Conservation (phyloP, 1,139 yeast genomes). For the Saccharomyces hybrid region DNA sequence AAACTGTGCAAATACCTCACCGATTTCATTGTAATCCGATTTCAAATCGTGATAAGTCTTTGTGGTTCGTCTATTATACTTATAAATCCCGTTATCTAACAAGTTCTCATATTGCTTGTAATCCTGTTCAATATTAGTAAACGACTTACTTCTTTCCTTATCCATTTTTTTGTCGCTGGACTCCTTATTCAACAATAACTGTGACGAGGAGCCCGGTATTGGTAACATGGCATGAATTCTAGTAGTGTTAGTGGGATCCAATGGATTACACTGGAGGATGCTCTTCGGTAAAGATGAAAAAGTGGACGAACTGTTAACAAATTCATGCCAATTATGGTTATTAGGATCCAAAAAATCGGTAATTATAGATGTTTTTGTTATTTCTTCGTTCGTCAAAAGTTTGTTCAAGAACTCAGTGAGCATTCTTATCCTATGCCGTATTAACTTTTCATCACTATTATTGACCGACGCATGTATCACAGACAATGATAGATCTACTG, state of each 20-base stretch:
- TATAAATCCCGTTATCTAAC: constrained; percentile 53
- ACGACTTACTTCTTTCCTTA: constrained; percentile 36
- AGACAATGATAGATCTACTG: constrained; percentile 25
- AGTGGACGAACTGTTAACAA: constrained; percentile 49
- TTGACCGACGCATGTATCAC: constrained; percentile 26
- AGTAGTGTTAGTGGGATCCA: constrained; percentile 44
- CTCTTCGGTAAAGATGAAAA: constrained; percentile 47
- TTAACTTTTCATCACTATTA: constrained; percentile 27
- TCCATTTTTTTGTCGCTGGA: constrained; percentile 11
- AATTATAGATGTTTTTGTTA: constrained; percentile 53
- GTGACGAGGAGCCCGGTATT: constrained; percentile 25
- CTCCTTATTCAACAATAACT: neutral
- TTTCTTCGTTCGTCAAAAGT: constrained; percentile 22
- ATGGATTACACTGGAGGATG: constrained; percentile 44
- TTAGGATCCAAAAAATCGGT: constrained; percentile 78
- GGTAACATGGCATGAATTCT: constrained; percentile 60
- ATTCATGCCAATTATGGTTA: constrained; percentile 54
- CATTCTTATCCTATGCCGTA: constrained; percentile 31
- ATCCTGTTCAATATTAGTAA: constrained; percentile 26
- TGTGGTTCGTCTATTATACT: constrained; percentile 57
- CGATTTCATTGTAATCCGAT: constrained; percentile 31
- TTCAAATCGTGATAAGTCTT: constrained; percentile 57
- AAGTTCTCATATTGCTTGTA: constrained; percentile 51
- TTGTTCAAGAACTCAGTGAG: constrained; percentile 27
- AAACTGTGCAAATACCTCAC: constrained; percentile 36